Evolutionary conservation across 495 filamentous ascomycete species (phyloP), one percentile per base, ranked within the genome.

Genomic region (Pseudevernia furfuracea): DNA sequence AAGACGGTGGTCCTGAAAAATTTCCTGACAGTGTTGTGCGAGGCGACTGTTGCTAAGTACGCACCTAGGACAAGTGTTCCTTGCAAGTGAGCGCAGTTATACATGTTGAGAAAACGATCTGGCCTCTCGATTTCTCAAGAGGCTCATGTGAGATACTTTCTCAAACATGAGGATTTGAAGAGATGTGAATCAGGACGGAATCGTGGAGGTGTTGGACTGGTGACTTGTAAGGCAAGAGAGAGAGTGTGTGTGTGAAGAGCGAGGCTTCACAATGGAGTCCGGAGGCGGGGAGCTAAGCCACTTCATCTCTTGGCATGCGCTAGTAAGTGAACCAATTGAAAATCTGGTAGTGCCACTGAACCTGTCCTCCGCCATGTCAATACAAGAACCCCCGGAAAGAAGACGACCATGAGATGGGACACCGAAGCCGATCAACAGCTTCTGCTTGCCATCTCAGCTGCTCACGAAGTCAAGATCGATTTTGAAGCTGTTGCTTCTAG

Each of bases 111-210:
- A 43, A 28, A 5, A 56, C 1, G 36, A 43, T 23, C 36, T 39
- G 63, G 69, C 69, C 69, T 67, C 69, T 68, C 59, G 69, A 68
- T 60, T 66, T 59, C 61, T 66, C 66, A 68, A 71, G 67, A 71
- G 69, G 69, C 69, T 62, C 53, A 17, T 57, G 32, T 66, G 46
- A 39, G 55, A 57, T n/a, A 34, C 30, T 41, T 39, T 21, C 25
- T 58, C 59, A 39, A 62, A 61, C 67, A 67, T 67, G 41, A 41
- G 46, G 62, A 28, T 59, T 56, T 28, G 39, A 32, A 25, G 41
- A 19, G 17, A 1, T 1, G 19, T 58, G 30, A 63, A 48, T 12
- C 5, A 48, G 53, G 14, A 46, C 36, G 30, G 37, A 17, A 14
- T 15, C 10, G 38, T 57, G 23, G 37, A 15, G 49, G 19, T 8